Conservation (phyloP, 2,329 filamentous ascomycete genomes). For the Geosmithia morbida region DNA sequence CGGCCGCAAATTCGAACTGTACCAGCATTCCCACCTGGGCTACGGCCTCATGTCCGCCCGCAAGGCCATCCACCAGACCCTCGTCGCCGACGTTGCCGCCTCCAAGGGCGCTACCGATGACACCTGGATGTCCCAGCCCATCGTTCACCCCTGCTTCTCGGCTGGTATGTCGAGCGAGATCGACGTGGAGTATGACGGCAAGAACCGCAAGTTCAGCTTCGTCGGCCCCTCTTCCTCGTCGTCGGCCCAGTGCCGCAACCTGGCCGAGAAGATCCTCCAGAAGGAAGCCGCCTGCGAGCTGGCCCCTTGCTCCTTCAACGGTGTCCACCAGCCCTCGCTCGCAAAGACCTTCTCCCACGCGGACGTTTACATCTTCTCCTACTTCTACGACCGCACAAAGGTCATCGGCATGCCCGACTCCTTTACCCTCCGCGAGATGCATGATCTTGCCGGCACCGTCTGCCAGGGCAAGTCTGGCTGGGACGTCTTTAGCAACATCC, state of each 20-base stretch:
- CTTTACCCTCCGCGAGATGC: conserved; percentile 82
- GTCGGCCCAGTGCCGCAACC: conserved; percentile 73
- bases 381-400: conserved; percentile 92
- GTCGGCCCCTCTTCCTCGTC: conserved; percentile 63
- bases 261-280: conserved; percentile 80
- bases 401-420: conserved; percentile 97
- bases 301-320: conserved; percentile 95
- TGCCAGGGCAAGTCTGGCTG: conserved; percentile 67
- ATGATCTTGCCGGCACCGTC: conserved; percentile 71
- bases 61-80: conserved; percentile 63
- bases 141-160: conserved; percentile 76
- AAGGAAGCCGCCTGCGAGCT: conserved; percentile 75
- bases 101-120: conserved; percentile 42
- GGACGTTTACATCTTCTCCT: conserved; percentile 92
- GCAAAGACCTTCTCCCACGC: conserved; percentile 84
- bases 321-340: conserved; percentile 84
- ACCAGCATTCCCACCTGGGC: conserved; percentile 95
- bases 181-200: conserved; percentile 55
- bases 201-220: conserved; percentile 63
- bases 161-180: conserved; percentile 65
- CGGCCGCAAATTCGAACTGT: conserved; percentile 79
- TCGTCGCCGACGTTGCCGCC: conserved; percentile 59
- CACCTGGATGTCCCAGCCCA: conserved; percentile 54
- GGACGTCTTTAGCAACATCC: conserved; percentile 66
- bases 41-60: conserved; percentile 95